Evolutionary conservation across 495 filamentous ascomycete species (phyloP).

Genomic region (Tetracladium marchalianum): DNA sequence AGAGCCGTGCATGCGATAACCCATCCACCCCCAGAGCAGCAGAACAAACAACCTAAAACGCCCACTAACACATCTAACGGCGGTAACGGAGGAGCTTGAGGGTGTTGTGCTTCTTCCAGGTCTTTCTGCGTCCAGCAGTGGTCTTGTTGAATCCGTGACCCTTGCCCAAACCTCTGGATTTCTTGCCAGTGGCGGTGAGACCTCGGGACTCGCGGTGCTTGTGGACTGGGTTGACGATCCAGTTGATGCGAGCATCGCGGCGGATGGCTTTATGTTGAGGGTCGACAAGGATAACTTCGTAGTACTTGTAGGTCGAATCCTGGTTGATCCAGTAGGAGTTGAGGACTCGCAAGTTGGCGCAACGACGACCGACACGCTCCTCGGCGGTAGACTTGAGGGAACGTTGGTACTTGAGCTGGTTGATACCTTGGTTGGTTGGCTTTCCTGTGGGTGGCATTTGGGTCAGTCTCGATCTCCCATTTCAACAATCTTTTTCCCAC

Average conservation of each 20-base stretch:
- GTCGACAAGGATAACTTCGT: slow-evolving; percentile 98
- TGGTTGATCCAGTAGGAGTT: slow-evolving; percentile 99
- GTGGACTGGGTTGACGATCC: slow-evolving; percentile 98
- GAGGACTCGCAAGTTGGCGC: slow-evolving; percentile 95
- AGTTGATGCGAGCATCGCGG: slow-evolving; percentile 98
- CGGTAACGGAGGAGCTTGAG: slow-evolving; percentile 85
- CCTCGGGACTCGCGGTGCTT: slow-evolving; percentile 98
- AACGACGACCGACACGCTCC: slow-evolving; percentile 98
- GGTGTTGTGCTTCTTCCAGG: slow-evolving; percentile 99
- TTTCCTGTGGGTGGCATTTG: slow-evolving; percentile 53
- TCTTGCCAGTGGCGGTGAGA: slow-evolving; percentile 97
- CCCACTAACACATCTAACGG: slow-evolving; percentile 34
- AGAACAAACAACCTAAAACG: slow-evolving; percentile 12
- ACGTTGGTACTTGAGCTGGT: slow-evolving; percentile 99
- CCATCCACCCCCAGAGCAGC: slow-evolving; percentile 7
- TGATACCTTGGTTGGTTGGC: slow-evolving; percentile 99
- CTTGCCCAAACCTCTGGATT: slow-evolving; percentile 96
- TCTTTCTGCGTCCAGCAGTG: slow-evolving; percentile 87
- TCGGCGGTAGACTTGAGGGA: slow-evolving; percentile 94
- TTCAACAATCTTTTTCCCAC: neutral
- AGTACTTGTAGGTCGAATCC: slow-evolving; percentile 99
- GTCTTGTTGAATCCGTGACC: slow-evolving; percentile 99
- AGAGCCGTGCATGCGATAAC: slow-evolving; percentile 6
- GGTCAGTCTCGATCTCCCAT: slow-evolving; percentile 2
- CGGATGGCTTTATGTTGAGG: slow-evolving; percentile 99